Evolutionary conservation across 2,329 filamentous ascomycete genomes (phyloP), one percentile per base, ranked within the genome.

Genomic region (Aspergillus sp.): DNA sequence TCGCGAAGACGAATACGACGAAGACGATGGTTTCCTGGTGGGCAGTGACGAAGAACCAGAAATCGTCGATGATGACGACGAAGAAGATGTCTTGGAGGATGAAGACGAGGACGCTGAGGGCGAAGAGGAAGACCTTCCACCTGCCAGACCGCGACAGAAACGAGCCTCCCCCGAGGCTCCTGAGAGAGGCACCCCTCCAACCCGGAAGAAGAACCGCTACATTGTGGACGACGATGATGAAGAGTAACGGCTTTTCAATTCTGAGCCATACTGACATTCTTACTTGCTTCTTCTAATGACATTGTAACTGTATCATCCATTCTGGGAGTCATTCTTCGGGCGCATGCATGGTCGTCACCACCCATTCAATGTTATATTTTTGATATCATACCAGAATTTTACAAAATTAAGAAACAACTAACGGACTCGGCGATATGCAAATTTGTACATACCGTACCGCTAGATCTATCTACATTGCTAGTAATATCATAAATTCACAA

Each of bases 1-100:
- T 77, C 88, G 90, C 73, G 87, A 92, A 74, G 89, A 96, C 76
- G 88, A 93, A 69, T 93, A 93, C 70, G 90, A 94, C 71, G 89
- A 90, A 70, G 88, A 90, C 51, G 90, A 93, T 70, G 90, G 89
- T 56, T 94, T 94, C 76, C 87, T 94, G 55, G 80, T 80, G 23
- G 75, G 74, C 15, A 81, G 78, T 50, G 80, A 82, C 53, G 80
- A 82, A 67, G 80, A 82, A 50, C 70, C 74, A 2, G 80, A 82
- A 61, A 69, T 80, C 32, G 78, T 74, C 15, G 80, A 75, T 8
- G 75, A 76, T 23, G 78, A 78, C 21, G 78, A 77, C 4, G 80
- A 80, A 11, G 77, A 78, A 50, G 75, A 77, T 19, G 71, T 75
- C 21, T 67, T 76, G 8, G 76, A 77, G 49, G 79, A 79, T 53